Evolutionary conservation across 2,329 filamentous ascomycete genomes (phyloP), one percentile per base, ranked within the genome.

Genomic region (Colletotrichum shisoi): DNA sequence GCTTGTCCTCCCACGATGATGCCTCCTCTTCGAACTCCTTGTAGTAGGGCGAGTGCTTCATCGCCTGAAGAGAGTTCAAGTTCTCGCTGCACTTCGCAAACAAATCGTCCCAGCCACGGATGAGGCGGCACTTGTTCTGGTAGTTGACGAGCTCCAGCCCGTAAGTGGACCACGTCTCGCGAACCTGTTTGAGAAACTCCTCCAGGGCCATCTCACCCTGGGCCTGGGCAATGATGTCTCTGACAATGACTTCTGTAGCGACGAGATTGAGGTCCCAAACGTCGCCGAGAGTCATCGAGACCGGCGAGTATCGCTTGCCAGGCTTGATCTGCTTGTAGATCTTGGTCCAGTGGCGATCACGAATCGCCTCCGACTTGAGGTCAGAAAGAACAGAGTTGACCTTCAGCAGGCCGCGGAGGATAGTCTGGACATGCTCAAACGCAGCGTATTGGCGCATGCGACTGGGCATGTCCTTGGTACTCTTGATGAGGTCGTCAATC

Each of bases 21-120:
- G 96, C 96, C 73, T 99, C 95, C 73, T 99, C 95, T 76, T 99
- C 95, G 70, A 99, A 99, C 74, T 98, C 94, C 78, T 97, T 98
- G 84, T 97, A 99, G 79, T 99, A 99, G 0, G 95, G 95, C 5
- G 95, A 99, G 78, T 99, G 94, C 76, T 93, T 91, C 96, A 99
- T 99, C 27, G 95, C 95, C 79, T 98, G 95, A 54, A 99, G 82
- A 6, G 95, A 98, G 80, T 97, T 98, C 63, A 99, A 81, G 74
- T 99, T 96, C 77, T 99, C 95, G 75, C 94, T 97, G 79, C 95
- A 99, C 77, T 98, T 98, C 57, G 94, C 93, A 75, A 99, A 99
- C 17, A 99, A 86, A 71, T 99, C 95, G 73, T 99, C 95, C 91
- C 96, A 99, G 59, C 95, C 95, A 70, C 93, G 92, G 71, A 99